phyloP scores from a whole-genome alignment of 768 basidiomycete genomes.

The Panus rudis region DNA sequence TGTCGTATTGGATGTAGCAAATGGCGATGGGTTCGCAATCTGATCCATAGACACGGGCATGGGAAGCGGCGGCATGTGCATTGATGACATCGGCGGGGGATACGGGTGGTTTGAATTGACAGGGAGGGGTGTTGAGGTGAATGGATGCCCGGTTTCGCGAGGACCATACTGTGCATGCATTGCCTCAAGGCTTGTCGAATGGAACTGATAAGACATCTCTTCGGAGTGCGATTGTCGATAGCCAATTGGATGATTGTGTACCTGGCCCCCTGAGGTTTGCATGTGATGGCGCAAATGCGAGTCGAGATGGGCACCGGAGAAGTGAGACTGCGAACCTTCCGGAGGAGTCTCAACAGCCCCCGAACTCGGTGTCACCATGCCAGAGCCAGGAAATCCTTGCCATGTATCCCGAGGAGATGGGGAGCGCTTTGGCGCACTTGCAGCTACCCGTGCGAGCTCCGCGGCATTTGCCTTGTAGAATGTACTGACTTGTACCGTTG shows the following conservation, averaged over 20 bases:
- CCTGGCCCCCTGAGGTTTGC: neutral
- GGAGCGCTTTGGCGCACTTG: slow-evolving; percentile 35
- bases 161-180: slow-evolving; percentile 1
- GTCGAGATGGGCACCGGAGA: neutral
- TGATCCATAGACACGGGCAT: neutral
- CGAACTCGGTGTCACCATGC: slow-evolving; percentile 8
- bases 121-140: neutral
- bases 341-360: slow-evolving; percentile 7
- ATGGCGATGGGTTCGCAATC: slow-evolving; percentile 8
- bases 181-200: neutral
- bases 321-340: neutral
- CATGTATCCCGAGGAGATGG: slow-evolving; percentile 12
- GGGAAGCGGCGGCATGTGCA: too few species aligned
- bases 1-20: slow-evolving; percentile 2
- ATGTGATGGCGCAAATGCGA: neutral
- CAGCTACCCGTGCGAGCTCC: slow-evolving; percentile 34
- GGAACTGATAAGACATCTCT: neutral
- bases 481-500: slow-evolving; percentile 46
- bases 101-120: neutral
- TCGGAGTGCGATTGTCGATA: too few species aligned
- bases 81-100: neutral
- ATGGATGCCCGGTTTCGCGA: neutral
- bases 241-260: too few species aligned
- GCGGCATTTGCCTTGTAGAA: slow-evolving; percentile 41
- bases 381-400: slow-evolving; percentile 5